Base-by-base conservation (phyloP, 2,329 filamentous ascomycete genomes). In the Pseudogymnoascus sp. region DNA sequence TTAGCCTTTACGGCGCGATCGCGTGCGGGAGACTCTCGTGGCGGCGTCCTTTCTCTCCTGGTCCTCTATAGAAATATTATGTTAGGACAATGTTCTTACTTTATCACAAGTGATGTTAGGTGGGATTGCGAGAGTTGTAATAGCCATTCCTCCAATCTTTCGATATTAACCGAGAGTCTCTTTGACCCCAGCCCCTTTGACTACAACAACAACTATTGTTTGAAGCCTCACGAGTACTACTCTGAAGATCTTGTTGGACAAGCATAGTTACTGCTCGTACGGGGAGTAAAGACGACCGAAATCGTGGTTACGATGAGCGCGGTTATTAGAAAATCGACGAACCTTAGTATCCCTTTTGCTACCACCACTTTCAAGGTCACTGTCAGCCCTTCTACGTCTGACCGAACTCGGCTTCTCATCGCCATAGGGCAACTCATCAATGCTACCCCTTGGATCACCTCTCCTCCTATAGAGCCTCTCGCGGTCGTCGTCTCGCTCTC, bases 351-450 rank as follows among this genome's bases (percentile, higher is more conserved):
- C 80, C 66, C 84, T 83, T 62, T 84, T 82, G 66, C 79, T 81
- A 26, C 76, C 76, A 50, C 77, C 75, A 65, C 79, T 81, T 62
- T 87, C 87, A 61, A 85, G 84, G 69, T 92, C 91, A 66, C 90
- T 90, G 63, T 92, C 90, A 64, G 87, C 86, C 66, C 90, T 85
- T 63, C 92, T 85, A 64, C 92, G 85, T 71, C 91, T 85, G 69
- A 89, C 82, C 66, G 77, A 77, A 75, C 75, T 72, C 76, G 88
- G 76, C 68, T 82, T 78, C 74, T 88, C 79, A 73, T 93, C 91
- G 64, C 93, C 92, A 73, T 97, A 97, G 70, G 95, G 92, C 63
- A 97, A 82, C 73, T 96, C 92, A 70, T 95, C 92, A 64, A 91
- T 86, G 68, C 87, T 86, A 68, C 88, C 87, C 68, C 88, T 84